Evolutionary conservation across 495 filamentous ascomycete genomes (phyloP).

Genomic region (Podospora tetraspora): DNA sequence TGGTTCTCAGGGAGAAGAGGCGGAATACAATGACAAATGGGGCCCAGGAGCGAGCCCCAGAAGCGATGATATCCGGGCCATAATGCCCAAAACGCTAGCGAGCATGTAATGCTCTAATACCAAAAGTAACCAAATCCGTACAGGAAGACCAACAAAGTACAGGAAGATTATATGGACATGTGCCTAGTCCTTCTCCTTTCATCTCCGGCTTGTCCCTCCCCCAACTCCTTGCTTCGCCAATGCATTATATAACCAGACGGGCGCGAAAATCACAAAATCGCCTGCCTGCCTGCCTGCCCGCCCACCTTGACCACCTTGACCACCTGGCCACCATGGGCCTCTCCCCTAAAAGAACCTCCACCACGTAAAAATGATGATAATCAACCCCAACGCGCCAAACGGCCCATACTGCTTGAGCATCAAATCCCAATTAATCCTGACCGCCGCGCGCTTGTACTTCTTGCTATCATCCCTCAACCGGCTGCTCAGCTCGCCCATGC

Average conservation of each 20-base stretch:
- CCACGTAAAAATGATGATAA: slow-evolving; percentile 82
- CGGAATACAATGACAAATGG: neutral
- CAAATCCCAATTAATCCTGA: slow-evolving; percentile 97
- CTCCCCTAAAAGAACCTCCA: slow-evolving; percentile 79
- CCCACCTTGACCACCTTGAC: too few relatives aligned
- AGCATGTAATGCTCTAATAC: slow-evolving; percentile 12
- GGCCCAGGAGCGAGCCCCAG: neutral
- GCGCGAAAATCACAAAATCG: neutral
- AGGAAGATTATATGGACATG: neutral
- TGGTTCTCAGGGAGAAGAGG: neutral
- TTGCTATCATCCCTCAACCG: slow-evolving; percentile 83
- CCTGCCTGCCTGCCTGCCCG: neutral
- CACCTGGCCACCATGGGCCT: neutral
- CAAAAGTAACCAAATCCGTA: slow-evolving; percentile 12
- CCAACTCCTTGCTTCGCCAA: slow-evolving; percentile 21
- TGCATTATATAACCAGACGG: slow-evolving; percentile 14
- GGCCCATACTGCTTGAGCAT: slow-evolving; percentile 96
- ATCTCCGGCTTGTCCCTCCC: neutral
- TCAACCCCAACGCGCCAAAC: slow-evolving; percentile 67
- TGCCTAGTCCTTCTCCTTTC: neutral
- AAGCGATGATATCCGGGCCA: neutral
- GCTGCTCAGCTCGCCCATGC: slow-evolving; percentile 92
- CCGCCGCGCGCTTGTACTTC: slow-evolving; percentile 88
- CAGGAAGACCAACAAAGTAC: neutral
- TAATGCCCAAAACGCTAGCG: neutral